Evolutionary conservation across 371 early-diverging fungal species (phyloP).

Genomic region (Mucor circinelloides): DNA sequence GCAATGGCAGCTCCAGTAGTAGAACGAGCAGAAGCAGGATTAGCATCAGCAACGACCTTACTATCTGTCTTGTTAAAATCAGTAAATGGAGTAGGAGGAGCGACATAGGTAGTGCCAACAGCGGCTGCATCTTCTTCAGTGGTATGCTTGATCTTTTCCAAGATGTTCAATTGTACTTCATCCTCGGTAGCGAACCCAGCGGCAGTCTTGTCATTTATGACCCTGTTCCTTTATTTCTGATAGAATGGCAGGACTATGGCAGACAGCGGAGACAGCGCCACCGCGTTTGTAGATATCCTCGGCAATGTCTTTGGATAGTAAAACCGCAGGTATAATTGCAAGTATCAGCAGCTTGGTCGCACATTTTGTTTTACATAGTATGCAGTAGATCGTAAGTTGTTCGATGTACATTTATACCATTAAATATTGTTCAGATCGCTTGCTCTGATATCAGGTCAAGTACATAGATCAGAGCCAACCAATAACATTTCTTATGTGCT

Average conservation of each 20-base stretch:
- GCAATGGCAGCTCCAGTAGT: constrained; percentile 51
- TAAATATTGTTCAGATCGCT: too few species aligned
- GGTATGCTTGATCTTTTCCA: constrained; percentile 38
- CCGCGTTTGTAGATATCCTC: constrained; percentile 53
- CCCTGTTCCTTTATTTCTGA: constrained; percentile 42
- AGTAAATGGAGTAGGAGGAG: constrained; percentile 49
- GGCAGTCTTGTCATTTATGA: constrained; percentile 39
- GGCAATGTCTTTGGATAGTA: too few species aligned
- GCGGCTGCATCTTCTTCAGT: constrained; percentile 36
- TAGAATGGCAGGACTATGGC: constrained; percentile 59
- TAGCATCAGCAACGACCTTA: constrained; percentile 50
- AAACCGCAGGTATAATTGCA: too few species aligned
- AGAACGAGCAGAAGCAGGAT: constrained; percentile 56
- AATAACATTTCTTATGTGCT: too few species aligned
- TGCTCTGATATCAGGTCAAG: too few species aligned
- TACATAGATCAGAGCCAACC: too few species aligned
- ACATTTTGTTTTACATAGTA: too few species aligned
- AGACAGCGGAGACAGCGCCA: constrained; percentile 56
- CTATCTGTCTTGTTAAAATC: constrained; percentile 45
- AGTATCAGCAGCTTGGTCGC: too few species aligned
- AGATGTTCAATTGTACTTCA: constrained; percentile 38
- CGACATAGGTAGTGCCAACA: constrained; percentile 41
- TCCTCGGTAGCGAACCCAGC: constrained; percentile 55
- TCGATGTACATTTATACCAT: too few species aligned
- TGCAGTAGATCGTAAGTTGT: too few species aligned